Conservation (phyloP, 805 yeast genomes). For the Schwanniomyces polymorphus region DNA sequence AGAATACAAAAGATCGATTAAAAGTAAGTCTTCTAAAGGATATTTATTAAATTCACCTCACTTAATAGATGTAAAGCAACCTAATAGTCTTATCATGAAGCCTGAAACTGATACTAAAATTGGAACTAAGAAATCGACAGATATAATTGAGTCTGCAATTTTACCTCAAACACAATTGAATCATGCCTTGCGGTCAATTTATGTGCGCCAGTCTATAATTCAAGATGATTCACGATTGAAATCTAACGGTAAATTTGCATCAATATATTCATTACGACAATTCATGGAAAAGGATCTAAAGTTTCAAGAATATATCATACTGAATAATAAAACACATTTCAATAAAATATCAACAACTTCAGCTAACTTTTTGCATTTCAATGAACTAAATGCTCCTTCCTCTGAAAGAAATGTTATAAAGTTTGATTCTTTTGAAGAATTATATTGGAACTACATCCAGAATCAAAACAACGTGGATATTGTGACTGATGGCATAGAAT, state of each 20-base stretch:
- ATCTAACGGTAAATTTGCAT: constrained; percentile 36
- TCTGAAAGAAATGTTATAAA: constrained; percentile 12
- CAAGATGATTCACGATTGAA: constrained; percentile 18
- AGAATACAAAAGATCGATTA: constrained; percentile 47
- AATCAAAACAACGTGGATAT: constrained; percentile 19
- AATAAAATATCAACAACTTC: constrained; percentile 4
- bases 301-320: constrained; percentile 34
- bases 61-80: constrained; percentile 41
- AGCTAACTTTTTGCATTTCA: constrained; percentile 4
- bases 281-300: constrained; percentile 56
- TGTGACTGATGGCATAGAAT: constrained; percentile 22
- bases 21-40: constrained; percentile 50
- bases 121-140: constrained; percentile 6
- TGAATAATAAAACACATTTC: constrained; percentile 10
- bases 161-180: constrained; percentile 17
- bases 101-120: constrained; percentile 8
- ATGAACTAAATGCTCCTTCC: constrained; percentile 4
- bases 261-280: constrained; percentile 55
- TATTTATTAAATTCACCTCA: constrained; percentile 50
- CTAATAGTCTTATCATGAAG: constrained; percentile 12
- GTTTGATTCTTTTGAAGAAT: constrained; percentile 32
- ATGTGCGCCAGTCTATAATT: constrained; percentile 6
- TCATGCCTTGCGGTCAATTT: constrained; percentile 10
- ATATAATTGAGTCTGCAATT: constrained; percentile 12
- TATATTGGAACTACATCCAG: constrained; percentile 43